A percentile compares a stretch with the other conserved stretches of the same genome.
phyloP scores from a whole-genome alignment of 495 filamentous ascomycete genomes.

The Penicillium argentinense region DNA sequence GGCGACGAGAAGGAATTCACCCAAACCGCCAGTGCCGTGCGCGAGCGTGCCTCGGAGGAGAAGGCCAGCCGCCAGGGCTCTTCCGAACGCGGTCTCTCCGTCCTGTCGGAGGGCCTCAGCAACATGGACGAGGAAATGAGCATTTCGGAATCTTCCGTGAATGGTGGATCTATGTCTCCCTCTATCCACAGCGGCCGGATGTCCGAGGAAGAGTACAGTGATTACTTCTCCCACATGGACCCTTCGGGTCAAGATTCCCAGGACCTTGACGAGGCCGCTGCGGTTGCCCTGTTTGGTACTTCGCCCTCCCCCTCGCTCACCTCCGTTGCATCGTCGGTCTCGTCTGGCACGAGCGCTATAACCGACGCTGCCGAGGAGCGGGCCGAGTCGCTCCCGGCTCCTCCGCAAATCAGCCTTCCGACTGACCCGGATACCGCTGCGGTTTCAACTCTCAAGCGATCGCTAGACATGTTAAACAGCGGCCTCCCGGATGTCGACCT shows the following conservation, averaged over 20 bases:
- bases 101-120: conserved; percentile 38
- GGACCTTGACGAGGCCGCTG: conserved; percentile 39
- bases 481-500: conserved; percentile 44
- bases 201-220: conserved; percentile 38
- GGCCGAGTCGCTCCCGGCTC: conserved; percentile 17
- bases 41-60: conserved; percentile 65
- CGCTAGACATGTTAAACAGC: conserved; percentile 47
- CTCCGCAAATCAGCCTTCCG: conserved; percentile 39
- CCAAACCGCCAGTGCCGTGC: conserved; percentile 84
- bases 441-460: conserved; percentile 43
- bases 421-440: conserved; percentile 30
- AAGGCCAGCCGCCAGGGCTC: conserved; percentile 40
- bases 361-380: conserved; percentile 32
- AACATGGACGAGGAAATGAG: conserved; percentile 33
- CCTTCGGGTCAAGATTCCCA: conserved; percentile 23
- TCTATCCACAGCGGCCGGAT: conserved; percentile 35
- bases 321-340: conserved; percentile 46
- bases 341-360: conserved; percentile 47
- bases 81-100: conserved; percentile 28
- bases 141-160: conserved; percentile 34
- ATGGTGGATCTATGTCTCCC: conserved; percentile 35
- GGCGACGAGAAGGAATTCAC: conserved; percentile 97
- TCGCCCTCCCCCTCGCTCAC: conserved; percentile 49
- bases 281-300: conserved; percentile 40
- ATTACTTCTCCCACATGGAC: conserved; percentile 44